These are phyloP conservation scores for Ambrosia hybrid DNA, from an alignment of 140 eudicot genomes.

Conservation along the genomic window DNA sequence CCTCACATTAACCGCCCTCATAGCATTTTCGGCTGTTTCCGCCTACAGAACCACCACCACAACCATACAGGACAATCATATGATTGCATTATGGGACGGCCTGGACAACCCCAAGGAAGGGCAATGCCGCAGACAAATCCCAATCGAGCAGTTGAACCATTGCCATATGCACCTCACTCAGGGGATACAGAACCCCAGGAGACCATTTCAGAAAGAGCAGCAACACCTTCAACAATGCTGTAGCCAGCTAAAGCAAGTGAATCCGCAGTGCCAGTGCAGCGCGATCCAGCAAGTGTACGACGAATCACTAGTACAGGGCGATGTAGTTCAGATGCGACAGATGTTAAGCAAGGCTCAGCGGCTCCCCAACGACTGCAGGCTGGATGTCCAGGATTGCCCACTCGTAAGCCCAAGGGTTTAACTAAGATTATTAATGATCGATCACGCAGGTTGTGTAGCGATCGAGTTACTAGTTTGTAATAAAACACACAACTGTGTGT, in stretches of 20 bases:
- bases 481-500: too few relatives aligned
- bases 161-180: constrained; percentile 6
- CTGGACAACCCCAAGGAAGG: not conserved
- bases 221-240: constrained; percentile 19
- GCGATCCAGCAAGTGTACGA: constrained; percentile 15
- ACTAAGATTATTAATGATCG: too few relatives aligned
- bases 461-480: too few relatives aligned
- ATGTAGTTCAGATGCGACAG: not conserved
- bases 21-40: too few relatives aligned
- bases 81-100: too few relatives aligned
- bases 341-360: constrained; percentile 18
- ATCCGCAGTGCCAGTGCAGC: constrained; percentile 3
- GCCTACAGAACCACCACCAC: too few relatives aligned
- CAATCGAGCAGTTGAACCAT: not conserved
- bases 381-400: constrained; percentile 13
- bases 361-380: not conserved
- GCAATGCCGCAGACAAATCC: not conserved
- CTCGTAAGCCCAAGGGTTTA: not conserved
- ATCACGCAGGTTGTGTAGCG: too few relatives aligned
- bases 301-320: constrained; percentile 2
- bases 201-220: constrained; percentile 1
- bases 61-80: not conserved
- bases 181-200: not conserved
- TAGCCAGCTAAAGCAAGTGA: constrained; percentile 2
- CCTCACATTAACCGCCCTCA: too few relatives aligned